Conservation (phyloP, 2,329 filamentous ascomycete genomes). For the Cadophora luteo-olivacea region DNA sequence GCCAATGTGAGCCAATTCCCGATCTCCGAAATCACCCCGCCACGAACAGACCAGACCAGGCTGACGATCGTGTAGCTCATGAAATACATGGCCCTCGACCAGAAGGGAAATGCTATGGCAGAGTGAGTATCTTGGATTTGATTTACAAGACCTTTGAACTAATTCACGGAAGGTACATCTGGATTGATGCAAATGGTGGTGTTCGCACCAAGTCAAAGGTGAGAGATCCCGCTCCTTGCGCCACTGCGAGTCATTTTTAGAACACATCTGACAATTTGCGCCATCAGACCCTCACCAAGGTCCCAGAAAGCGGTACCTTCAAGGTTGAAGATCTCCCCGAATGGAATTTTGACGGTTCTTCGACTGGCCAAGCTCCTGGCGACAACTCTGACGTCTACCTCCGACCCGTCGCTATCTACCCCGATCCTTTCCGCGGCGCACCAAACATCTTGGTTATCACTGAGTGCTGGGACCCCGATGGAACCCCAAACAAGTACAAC, state of each 20-base stretch:
- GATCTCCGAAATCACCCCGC: constrained; percentile 28
- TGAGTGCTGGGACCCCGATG: constrained; percentile 94
- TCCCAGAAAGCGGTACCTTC: constrained; percentile 51
- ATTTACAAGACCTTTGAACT: constrained; percentile 57
- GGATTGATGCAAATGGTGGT: constrained; percentile 85
- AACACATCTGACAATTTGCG: constrained; percentile 29
- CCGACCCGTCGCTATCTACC: constrained; percentile 85
- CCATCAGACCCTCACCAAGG: constrained; percentile 66
- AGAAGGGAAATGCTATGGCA: constrained; percentile 87
- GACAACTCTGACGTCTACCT: constrained; percentile 99
- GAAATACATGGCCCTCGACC: constrained; percentile 91
- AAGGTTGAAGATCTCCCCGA: constrained; percentile 71
- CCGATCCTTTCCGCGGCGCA: constrained; percentile 86
- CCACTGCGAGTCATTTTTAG: constrained; percentile 9
- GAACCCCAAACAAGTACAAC: constrained; percentile 98
- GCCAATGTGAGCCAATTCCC: constrained; percentile 46
- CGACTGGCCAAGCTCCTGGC: constrained; percentile 88
- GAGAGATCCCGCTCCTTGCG: constrained; percentile 51
- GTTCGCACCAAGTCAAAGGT: constrained; percentile 96
- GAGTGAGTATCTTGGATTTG: constrained; percentile 71
- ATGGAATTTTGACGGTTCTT: constrained; percentile 89
- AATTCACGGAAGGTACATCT: constrained; percentile 69
- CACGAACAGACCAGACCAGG: constrained; percentile 15
- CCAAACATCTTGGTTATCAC: constrained; percentile 94
- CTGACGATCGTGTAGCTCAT: constrained; percentile 67